Conservation (phyloP, 2,329 filamentous ascomycete species). For the Metarhizium brunneum region DNA sequence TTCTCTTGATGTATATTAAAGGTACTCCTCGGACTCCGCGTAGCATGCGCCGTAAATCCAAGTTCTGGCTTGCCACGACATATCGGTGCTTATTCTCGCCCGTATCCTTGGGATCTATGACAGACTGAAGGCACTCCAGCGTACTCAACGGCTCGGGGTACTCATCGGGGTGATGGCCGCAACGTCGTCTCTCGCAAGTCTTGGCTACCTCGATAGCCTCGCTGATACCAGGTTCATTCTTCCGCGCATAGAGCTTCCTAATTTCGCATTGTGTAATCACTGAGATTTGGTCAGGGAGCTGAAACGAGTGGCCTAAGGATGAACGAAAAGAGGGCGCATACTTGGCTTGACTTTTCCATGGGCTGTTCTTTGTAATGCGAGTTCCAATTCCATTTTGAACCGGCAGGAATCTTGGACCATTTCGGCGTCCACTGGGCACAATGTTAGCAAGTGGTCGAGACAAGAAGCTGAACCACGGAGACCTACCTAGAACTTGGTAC, state of each 20-base stretch:
- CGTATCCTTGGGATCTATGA: conserved; percentile 69
- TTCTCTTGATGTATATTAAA: conserved; percentile 67
- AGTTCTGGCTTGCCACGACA: conserved; percentile 66
- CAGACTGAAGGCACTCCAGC: conserved; percentile 59
- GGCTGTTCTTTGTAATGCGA: conserved; percentile 69
- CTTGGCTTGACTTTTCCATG: conserved; percentile 79
- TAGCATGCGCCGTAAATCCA: conserved; percentile 52
- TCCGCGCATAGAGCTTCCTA: conserved; percentile 62
- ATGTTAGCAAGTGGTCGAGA: conserved; percentile 4
- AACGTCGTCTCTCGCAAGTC: conserved; percentile 64
- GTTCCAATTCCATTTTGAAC: conserved; percentile 83
- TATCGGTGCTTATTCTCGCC: conserved; percentile 71
- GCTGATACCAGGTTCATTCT: conserved; percentile 41
- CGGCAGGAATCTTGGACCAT: conserved; percentile 73
- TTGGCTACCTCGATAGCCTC: conserved; percentile 68
- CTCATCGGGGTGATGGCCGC: conserved; percentile 65
- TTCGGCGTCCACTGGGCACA: conserved; percentile 61
- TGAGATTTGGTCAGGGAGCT: conserved; percentile 22
- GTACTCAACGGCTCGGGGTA: conserved; percentile 62
- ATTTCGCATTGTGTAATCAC: conserved; percentile 79
- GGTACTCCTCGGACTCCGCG: conserved; percentile 63
- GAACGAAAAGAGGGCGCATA: conserved; percentile 26
- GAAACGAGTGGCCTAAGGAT: neutral
- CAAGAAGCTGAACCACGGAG: conserved; percentile 10
- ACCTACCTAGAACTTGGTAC: conserved; percentile 71